Base-by-base conservation (phyloP, 2,329 filamentous ascomycete genomes). In the Verticillium dahliae region DNA sequence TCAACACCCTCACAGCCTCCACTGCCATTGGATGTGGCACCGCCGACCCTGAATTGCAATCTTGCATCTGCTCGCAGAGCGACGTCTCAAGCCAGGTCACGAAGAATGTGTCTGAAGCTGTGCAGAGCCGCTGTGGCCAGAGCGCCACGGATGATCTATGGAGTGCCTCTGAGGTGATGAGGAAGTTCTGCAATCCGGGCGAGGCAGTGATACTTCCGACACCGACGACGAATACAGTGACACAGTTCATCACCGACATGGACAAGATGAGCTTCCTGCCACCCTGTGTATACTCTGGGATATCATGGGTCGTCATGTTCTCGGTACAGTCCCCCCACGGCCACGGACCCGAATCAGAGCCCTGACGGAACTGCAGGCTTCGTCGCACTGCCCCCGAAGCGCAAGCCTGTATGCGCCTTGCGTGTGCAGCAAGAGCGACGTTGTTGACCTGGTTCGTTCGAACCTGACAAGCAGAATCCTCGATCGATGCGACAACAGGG, bases 31-130 rank as follows among this genome's bases (percentile, higher is more conserved):
- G 15, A 15, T 50, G 41, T n/a, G 41, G 41, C 41, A 50, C 41
- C 15, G n/a, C 41, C 41, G 41, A 15, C 6, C 41, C 41, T n/a
- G 14, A 50, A 50, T 69, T 85, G 10, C 81, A 84, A 64, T 77
- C 76, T 9, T 85, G 82, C 62, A 74, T 82, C n/a, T 85, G 82
- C 71, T 78, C 78, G 13, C 79, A 81, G 67, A 74, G 76, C 64
- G 74, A 73, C 56, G 75, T 76, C 62, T 70, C 73, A 14, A 72
- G 70, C 5, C 70, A 74, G 3, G 67, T 84, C 60, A 70, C 72
- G 14, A 69, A 72, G 1, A 67, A 63, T 5, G 71, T 84, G 22
- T 77, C 76, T 9, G 66, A 61, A 13, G 75, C 74, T 4, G 68
- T 84, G 27, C 74, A 71, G 60, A 74, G 71, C 50, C 74, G 69